Evolutionary conservation across 495 filamentous ascomycete species (phyloP).

Genomic region (Wilcoxina mikolae): DNA sequence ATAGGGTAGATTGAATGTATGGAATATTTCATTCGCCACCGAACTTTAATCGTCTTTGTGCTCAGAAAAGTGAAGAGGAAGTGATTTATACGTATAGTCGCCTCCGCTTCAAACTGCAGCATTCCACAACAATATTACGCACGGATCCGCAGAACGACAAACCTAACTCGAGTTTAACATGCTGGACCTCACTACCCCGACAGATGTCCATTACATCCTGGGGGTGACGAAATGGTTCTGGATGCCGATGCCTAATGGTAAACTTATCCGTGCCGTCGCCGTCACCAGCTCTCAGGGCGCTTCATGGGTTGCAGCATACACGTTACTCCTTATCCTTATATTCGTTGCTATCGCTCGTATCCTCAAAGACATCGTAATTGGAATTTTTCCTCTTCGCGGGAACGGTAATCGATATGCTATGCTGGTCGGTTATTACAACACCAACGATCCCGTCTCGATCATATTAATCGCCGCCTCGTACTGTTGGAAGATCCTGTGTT

Average conservation of each 20-base stretch:
- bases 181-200: too few species aligned
- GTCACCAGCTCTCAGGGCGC: background rate
- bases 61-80: too few species aligned
- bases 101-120: too few species aligned
- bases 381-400: background rate
- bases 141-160: too few species aligned
- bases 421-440: constrained; percentile 7
- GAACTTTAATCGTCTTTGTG: too few species aligned
- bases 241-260: background rate
- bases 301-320: constrained; percentile 7
- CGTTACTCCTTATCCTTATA: constrained; percentile 3
- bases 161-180: too few species aligned
- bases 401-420: constrained; percentile 9
- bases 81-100: too few species aligned
- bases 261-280: background rate
- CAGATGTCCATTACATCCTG: background rate
- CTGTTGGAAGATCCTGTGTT: background rate
- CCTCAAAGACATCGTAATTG: constrained; percentile 1
- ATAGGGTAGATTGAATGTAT: too few species aligned
- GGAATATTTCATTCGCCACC: too few species aligned
- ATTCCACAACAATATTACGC: too few species aligned
- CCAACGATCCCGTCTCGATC: constrained; percentile 1
- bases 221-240: constrained; percentile 2
- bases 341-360: constrained; percentile 1
- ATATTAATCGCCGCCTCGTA: background rate